phyloP scores from a whole-genome alignment of 805 yeast genomes.

The Candida orba region DNA sequence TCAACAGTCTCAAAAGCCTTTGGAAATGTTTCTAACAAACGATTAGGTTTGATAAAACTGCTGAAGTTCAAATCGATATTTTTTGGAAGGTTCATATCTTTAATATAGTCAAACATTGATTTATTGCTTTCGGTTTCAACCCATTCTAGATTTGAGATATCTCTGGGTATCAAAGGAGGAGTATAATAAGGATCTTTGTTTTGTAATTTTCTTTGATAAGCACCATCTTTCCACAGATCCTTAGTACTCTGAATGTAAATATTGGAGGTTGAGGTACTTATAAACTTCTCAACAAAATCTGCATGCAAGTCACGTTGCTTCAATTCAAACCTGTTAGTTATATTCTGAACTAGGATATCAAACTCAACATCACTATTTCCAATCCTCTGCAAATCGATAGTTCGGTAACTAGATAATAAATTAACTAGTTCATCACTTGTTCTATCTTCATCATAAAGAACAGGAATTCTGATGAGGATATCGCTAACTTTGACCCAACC shows the following conservation, averaged over 20 bases:
- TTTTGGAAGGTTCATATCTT: conserved; percentile 10
- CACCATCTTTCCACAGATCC: conserved; percentile 53
- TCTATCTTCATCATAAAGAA: conserved; percentile 29
- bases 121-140: conserved; percentile 33
- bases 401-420: conserved; percentile 25
- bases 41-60: conserved; percentile 18
- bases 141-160: conserved; percentile 28
- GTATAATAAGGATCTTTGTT: conserved; percentile 28
- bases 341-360: conserved; percentile 56
- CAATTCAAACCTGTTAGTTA: conserved; percentile 46
- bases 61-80: conserved; percentile 9
- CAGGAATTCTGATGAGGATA: conserved; percentile 52
- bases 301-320: conserved; percentile 42
- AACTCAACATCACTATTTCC: conserved; percentile 64
- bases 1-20: conserved; percentile 24
- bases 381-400: conserved; percentile 36
- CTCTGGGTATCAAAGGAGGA: conserved; percentile 23
- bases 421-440: conserved; percentile 27
- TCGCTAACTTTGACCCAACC: conserved; percentile 54
- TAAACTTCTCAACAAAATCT: conserved; percentile 35
- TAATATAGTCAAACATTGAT: conserved; percentile 26
- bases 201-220: conserved; percentile 38
- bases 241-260: conserved; percentile 40
- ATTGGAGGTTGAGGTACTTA: conserved; percentile 9
- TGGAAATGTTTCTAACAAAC: conserved; percentile 23